A percentile compares a stretch with the other conserved stretches of the same genome.
These are phyloP conservation scores for Leptodermis oblonga DNA, from an alignment of 257 asterid genomes.

Conservation along the genomic window DNA sequence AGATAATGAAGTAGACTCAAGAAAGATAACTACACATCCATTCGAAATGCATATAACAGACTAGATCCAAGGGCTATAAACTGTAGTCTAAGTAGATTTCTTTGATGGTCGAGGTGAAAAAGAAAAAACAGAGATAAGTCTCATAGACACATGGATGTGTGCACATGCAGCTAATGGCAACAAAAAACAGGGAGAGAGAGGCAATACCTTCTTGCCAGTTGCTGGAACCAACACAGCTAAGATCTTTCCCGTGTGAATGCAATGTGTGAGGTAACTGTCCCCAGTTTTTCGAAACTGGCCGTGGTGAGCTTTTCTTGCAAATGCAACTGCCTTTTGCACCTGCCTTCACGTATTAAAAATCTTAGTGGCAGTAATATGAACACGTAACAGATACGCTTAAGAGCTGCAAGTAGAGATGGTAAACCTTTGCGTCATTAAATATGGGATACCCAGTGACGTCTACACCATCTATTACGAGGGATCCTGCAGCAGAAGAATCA, in stretches of 20 bases:
- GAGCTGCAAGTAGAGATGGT: slow-evolving; percentile 41
- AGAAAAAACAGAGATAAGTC: background rate
- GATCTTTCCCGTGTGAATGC: slow-evolving; percentile 88
- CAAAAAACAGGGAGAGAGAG: slow-evolving; percentile 22
- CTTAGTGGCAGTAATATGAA: slow-evolving; percentile 33
- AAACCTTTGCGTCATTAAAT: slow-evolving; percentile 80
- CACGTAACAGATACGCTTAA: slow-evolving; percentile 19
- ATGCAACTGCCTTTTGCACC: slow-evolving; percentile 96
- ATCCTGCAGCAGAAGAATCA: slow-evolving; percentile 48
- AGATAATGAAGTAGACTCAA: background rate
- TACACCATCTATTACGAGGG: slow-evolving; percentile 76
- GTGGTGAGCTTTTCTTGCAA: slow-evolving; percentile 88
- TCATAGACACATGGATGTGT: background rate
- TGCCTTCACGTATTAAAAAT: slow-evolving; percentile 72
- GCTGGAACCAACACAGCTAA: slow-evolving; percentile 82
- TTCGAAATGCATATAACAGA: background rate
- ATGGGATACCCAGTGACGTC: slow-evolving; percentile 89
- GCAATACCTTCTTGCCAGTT: slow-evolving; percentile 68
- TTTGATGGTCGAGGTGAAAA: background rate
- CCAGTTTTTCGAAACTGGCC: slow-evolving; percentile 96
- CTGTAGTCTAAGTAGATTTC: background rate
- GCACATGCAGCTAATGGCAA: slow-evolving; percentile 10
- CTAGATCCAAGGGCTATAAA: background rate
- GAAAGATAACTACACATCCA: background rate
- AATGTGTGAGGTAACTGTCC: slow-evolving; percentile 89